These are phyloP conservation scores for Saprolegnia diclina DNA, from an alignment of 352 stramenopile genomes.

Conservation along the genomic window DNA sequence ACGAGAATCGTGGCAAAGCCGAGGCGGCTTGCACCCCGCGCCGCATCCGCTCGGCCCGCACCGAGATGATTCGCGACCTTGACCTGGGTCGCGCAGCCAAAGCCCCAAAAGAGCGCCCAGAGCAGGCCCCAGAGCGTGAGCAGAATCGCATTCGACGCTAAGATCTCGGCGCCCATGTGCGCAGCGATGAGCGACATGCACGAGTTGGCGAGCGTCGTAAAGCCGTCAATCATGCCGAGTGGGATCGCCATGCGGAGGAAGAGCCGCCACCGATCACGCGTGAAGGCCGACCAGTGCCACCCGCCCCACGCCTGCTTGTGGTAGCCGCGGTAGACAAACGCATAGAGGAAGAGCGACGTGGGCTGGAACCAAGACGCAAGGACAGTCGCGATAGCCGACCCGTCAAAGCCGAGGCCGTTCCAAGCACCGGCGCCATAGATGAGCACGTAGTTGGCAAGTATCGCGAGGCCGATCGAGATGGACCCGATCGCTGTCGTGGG, in stretches of 20 bases:
- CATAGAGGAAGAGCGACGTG: conserved; percentile 63
- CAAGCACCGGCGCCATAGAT: conserved; percentile 49
- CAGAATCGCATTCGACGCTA: conserved; percentile 70
- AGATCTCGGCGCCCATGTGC: conserved; percentile 62
- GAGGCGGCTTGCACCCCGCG: conserved; percentile 47
- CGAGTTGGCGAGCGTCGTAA: conserved; percentile 70
- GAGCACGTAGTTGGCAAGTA: conserved; percentile 62
- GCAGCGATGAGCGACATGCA: conserved; percentile 59
- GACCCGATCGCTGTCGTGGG: conserved; percentile 64
- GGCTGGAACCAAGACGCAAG: conserved; percentile 77
- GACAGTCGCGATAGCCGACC: conserved; percentile 65
- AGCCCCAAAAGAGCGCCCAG: conserved; percentile 77
- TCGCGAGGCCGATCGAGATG: conserved; percentile 56
- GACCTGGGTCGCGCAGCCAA: conserved; percentile 69
- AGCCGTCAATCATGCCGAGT: conserved; percentile 55
- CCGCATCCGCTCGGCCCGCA: conserved; percentile 54
- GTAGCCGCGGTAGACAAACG: conserved; percentile 64
- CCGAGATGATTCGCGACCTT: conserved; percentile 71
- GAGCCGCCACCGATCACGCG: conserved; percentile 46
- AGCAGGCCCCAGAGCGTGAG: conserved; percentile 57
- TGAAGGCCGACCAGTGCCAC: conserved; percentile 59
- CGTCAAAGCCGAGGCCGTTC: conserved; percentile 59
- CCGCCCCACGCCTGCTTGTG: conserved; percentile 63
- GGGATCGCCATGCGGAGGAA: conserved; percentile 64
- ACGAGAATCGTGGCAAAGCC: conserved; percentile 35